A percentile compares a stretch with the other conserved stretches of the same genome.
These are phyloP conservation scores for Neopestalotiopsis rosae DNA, from an alignment of 2,329 filamentous ascomycete species.

Conservation along the genomic window DNA sequence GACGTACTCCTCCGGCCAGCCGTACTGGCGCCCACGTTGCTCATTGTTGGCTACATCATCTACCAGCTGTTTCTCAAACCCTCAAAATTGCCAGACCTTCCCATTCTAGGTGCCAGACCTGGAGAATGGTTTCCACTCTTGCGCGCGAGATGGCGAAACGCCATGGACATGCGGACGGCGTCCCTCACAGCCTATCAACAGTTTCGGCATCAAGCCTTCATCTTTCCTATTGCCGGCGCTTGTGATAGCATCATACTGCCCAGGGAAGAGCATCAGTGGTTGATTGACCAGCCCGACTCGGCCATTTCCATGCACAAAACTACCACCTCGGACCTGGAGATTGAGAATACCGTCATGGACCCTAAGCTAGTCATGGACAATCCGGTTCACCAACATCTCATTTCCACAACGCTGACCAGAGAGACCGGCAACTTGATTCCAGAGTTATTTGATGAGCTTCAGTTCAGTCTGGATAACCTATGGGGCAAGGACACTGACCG, in stretches of 20 bases:
- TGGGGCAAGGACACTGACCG: constrained; percentile 27
- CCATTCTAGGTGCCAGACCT: constrained; percentile 36
- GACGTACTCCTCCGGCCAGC: constrained; percentile 29
- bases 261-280: constrained; percentile 34
- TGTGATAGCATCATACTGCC: constrained; percentile 34
- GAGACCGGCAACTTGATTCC: constrained; percentile 38
- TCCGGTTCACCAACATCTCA: constrained; percentile 32
- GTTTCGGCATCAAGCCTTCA: constrained; percentile 30
- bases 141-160: constrained; percentile 38
- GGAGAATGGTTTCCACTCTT: constrained; percentile 39
- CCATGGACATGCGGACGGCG: constrained; percentile 33
- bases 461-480: constrained; percentile 27
- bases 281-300: constrained; percentile 36
- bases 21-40: constrained; percentile 29
- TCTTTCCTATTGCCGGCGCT: constrained; percentile 31
- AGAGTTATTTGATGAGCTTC: constrained; percentile 34
- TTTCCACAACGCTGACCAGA: constrained; percentile 34
- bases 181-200: constrained; percentile 30
- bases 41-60: constrained; percentile 29
- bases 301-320: constrained; percentile 30
- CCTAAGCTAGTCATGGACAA: constrained; percentile 26
- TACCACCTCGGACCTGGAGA: constrained; percentile 30
- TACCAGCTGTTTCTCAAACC: constrained; percentile 31
- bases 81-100: constrained; percentile 32
- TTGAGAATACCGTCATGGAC: constrained; percentile 32